Percentiles rank a stretch among this genome's conserved stretches.
Evolutionary conservation across 108 stramenopile genomes (phyloP).

Genomic region (Pseudonitzschia multiseries): DNA sequence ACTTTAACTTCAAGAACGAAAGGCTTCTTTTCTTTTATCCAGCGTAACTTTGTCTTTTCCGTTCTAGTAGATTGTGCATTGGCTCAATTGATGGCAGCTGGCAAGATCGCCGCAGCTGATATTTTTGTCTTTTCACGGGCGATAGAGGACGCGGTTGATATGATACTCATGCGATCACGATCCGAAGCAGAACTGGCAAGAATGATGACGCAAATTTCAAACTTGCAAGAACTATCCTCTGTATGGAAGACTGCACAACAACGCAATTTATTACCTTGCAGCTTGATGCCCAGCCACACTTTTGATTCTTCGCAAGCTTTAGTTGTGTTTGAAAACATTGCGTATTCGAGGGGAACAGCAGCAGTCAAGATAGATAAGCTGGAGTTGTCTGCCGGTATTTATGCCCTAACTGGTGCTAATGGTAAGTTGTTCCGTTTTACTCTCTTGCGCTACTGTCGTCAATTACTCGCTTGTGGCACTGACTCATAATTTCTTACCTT

Average conservation of each 20-base stretch:
- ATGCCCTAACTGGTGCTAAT: slow-evolving; percentile 72
- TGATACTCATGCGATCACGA: slow-evolving; percentile 76
- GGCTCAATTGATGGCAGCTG: slow-evolving; percentile 72
- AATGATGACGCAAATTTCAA: slow-evolving; percentile 78
- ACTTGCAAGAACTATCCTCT: slow-evolving; percentile 54
- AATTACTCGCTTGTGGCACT: neutral
- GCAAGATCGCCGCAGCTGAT: slow-evolving; percentile 72
- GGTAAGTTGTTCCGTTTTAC: slow-evolving; percentile 14
- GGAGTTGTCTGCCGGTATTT: slow-evolving; percentile 74
- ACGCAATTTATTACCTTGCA: slow-evolving; percentile 58
- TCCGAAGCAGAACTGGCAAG: slow-evolving; percentile 81
- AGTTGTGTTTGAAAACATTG: slow-evolving; percentile 60
- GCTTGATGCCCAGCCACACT: slow-evolving; percentile 28
- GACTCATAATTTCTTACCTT: neutral
- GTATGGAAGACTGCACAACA: slow-evolving; percentile 66
- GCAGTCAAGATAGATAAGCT: slow-evolving; percentile 67
- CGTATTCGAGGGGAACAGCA: slow-evolving; percentile 76
- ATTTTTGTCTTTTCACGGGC: slow-evolving; percentile 86
- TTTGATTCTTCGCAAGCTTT: slow-evolving; percentile 15
- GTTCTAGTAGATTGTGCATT: slow-evolving; percentile 86
- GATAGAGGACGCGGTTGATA: slow-evolving; percentile 86
- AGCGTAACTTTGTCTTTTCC: slow-evolving; percentile 81
- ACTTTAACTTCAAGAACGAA: slow-evolving; percentile 64
- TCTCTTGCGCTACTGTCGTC: neutral
- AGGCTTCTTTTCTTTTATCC: slow-evolving; percentile 71